Percentiles rank a stretch among this genome's conserved stretches.
These are phyloP conservation scores for Tricholoma sp. DNA, from an alignment of 768 basidiomycete species.

Conservation along the genomic window DNA sequence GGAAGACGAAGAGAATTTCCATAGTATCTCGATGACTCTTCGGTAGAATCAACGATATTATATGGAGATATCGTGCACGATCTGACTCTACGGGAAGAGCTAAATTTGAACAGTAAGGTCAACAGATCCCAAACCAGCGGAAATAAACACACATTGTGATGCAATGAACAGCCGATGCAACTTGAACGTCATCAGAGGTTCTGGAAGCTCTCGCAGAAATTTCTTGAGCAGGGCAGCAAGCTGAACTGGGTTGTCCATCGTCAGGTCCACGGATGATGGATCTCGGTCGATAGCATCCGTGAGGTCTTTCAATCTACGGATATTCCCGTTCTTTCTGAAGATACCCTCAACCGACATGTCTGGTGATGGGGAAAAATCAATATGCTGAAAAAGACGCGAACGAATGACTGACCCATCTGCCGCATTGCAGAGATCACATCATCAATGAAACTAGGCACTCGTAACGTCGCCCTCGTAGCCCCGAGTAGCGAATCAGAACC, in stretches of 20 bases:
- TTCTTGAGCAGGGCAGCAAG: conserved; percentile 95
- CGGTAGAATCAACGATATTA: conserved; percentile 81
- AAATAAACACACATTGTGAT: conserved; percentile 66
- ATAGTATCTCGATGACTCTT: conserved; percentile 94
- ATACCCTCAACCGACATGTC: conserved; percentile 99
- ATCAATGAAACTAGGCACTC: conserved; percentile 96
- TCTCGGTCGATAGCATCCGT: conserved; percentile 95
- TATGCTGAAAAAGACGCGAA: neutral
- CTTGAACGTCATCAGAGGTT: conserved; percentile 93
- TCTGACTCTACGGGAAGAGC: conserved; percentile 72
- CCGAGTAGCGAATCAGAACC: conserved; percentile 95
- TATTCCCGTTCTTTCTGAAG: conserved; percentile 98
- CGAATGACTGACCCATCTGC: conserved; percentile 81
- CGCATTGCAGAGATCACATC: conserved; percentile 98
- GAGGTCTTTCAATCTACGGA: conserved; percentile 85
- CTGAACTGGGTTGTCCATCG: conserved; percentile 94
- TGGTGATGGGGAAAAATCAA: conserved; percentile 26
- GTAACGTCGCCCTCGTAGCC: conserved; percentile 74
- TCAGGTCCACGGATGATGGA: conserved; percentile 83
- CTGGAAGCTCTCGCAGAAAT: conserved; percentile 93
- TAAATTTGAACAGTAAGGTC: conserved; percentile 25
- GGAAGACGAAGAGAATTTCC: conserved; percentile 96
- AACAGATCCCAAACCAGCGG: neutral
- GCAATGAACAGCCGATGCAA: conserved; percentile 85
- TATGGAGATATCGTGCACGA: conserved; percentile 77